These are phyloP conservation scores for Pseudisothecium myosuroides DNA, from an alignment of 225 moss, liverwort and hornwort genomes.

Conservation along the genomic window DNA sequence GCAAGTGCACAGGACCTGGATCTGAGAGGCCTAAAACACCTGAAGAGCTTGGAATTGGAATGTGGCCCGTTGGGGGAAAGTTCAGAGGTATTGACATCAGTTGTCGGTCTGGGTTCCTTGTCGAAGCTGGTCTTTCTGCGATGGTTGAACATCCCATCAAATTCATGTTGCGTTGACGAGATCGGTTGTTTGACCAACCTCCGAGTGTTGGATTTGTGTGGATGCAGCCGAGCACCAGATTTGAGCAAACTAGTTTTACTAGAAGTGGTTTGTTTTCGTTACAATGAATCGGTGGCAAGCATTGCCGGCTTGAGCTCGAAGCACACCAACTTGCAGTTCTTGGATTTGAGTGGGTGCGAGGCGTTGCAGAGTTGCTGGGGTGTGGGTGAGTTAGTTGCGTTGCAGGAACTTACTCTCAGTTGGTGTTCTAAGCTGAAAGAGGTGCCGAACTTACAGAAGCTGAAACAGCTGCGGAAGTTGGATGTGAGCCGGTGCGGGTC, in stretches of 20 bases:
- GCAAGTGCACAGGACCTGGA: neutral
- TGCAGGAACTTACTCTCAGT: accelerated
- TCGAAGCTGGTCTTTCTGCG: neutral
- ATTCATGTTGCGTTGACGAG: neutral
- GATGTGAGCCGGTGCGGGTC: accelerated
- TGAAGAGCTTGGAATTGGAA: neutral
- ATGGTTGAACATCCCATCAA: neutral
- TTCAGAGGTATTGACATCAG: neutral
- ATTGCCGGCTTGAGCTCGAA: neutral
- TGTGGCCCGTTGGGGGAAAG: accelerated
- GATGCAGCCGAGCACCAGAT: neutral
- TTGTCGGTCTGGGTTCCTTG: neutral
- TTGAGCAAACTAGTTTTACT: neutral
- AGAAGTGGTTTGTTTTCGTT: neutral
- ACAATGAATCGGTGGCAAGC: accelerated
- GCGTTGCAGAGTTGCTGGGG: accelerated
- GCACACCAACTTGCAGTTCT: neutral
- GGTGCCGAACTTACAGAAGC: neutral
- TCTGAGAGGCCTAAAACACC: neutral
- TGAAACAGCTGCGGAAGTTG: accelerated
- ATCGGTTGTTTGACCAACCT: neutral
- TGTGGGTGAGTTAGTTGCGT: neutral
- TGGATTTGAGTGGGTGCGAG: accelerated
- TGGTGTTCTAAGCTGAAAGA: accelerated
- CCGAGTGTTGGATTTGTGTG: neutral